Percentiles rank a stretch among this genome's conserved stretches.
Evolutionary conservation across 768 basidiomycete species (phyloP).

Genomic region (Lyophyllum semitale): DNA sequence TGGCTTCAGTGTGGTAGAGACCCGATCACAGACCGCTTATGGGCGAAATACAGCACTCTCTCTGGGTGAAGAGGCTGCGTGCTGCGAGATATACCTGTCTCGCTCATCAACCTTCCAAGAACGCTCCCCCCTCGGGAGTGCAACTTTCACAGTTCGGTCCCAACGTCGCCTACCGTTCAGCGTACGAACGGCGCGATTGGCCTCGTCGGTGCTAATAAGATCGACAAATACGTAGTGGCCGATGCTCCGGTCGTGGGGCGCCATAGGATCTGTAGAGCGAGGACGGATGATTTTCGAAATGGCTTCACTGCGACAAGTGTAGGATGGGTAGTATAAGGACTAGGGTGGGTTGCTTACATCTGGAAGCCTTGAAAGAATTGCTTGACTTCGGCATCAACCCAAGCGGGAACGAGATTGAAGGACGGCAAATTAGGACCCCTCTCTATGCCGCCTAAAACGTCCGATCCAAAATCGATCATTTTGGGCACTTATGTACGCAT

Average conservation of each 20-base stretch:
- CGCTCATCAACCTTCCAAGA: slow-evolving; percentile 1
- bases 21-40: too few species aligned
- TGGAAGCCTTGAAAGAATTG: slow-evolving; percentile 1
- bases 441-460: too few species aligned
- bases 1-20: too few species aligned
- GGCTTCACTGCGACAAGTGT: neutral
- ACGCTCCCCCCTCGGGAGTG: neutral
- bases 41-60: neutral
- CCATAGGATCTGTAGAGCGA: neutral
- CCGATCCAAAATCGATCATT: too few species aligned
- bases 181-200: neutral
- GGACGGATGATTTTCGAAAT: slow-evolving; percentile 2
- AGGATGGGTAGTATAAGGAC: neutral
- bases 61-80: neutral
- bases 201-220: neutral
- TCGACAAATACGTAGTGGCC: neutral
- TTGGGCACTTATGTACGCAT: too few species aligned
- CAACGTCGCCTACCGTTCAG: neutral
- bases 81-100: neutral
- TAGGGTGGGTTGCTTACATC: neutral
- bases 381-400: slow-evolving; percentile 8
- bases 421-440: slow-evolving; percentile 4
- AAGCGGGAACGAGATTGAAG: neutral
- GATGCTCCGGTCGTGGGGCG: neutral
- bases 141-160: neutral